A percentile compares a stretch with the other conserved stretches of the same genome.
These are phyloP conservation scores for Cyberlindnera galapagoensis DNA, from an alignment of 805 yeast genomes.

Conservation along the genomic window DNA sequence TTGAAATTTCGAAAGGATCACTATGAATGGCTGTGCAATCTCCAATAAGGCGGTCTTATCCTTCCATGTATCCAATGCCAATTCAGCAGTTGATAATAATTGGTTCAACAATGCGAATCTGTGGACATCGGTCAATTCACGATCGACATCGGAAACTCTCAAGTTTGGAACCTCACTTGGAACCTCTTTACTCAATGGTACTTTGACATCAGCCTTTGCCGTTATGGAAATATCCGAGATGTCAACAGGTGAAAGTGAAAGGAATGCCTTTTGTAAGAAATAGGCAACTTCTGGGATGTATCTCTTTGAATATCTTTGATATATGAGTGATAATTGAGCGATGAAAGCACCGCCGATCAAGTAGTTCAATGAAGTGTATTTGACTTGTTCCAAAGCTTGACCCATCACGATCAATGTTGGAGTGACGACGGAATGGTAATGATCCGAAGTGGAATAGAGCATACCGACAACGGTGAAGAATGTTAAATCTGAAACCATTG, in stretches of 20 bases:
- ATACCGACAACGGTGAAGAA: slow-evolving; percentile 68
- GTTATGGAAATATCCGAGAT: slow-evolving; percentile 6
- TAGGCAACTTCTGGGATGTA: slow-evolving; percentile 70
- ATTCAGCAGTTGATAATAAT: slow-evolving; percentile 26
- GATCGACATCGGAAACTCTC: slow-evolving; percentile 19
- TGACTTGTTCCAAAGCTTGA: slow-evolving; percentile 55
- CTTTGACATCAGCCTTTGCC: slow-evolving; percentile 16
- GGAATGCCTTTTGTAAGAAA: slow-evolving; percentile 48
- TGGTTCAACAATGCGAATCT: slow-evolving; percentile 24
- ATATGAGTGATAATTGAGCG: slow-evolving; percentile 57
- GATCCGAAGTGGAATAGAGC: slow-evolving; percentile 90
- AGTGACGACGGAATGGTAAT: slow-evolving; percentile 85
- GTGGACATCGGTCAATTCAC: slow-evolving; percentile 25
- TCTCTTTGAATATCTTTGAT: slow-evolving; percentile 77
- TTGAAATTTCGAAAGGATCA: slow-evolving; percentile 35
- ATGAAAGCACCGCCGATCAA: slow-evolving; percentile 58
- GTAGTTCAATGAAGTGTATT: slow-evolving; percentile 31
- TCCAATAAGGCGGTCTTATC: slow-evolving; percentile 59
- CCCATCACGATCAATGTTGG: slow-evolving; percentile 72
- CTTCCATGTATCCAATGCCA: slow-evolving; percentile 44
- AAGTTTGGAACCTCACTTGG: slow-evolving; percentile 6
- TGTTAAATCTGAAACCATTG: slow-evolving; percentile 50
- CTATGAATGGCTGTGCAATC: slow-evolving; percentile 41
- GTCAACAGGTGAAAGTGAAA: slow-evolving; percentile 36
- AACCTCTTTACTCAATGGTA: slow-evolving; percentile 17